Base-by-base conservation (phyloP, 177 flowering plant species). In the Vitis hybrid region DNA sequence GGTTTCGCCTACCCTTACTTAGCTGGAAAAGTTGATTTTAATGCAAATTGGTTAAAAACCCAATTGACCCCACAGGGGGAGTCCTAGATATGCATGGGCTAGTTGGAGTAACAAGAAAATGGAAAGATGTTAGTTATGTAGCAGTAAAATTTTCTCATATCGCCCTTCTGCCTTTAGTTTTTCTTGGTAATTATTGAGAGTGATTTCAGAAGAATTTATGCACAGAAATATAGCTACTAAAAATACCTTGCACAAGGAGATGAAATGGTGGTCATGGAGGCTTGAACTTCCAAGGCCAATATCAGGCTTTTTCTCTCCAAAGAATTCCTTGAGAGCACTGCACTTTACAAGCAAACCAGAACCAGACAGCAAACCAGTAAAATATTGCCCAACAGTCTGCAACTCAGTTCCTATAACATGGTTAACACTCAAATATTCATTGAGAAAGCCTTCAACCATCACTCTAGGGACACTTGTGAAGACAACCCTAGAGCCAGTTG, bases 391-490 rank as follows among this genome's bases (percentile, higher is more conserved):
- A 30, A 65, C 21, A 64, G 71, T 80, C 3, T 83, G 87, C 81
- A 94, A 63, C 73, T 92, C 94, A 24, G 90, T 88, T 52, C 95
- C 98, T 0, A 85, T 48, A 64, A 94, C 95, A 63, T 60, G 69
- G 64, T 89, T 81, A 53, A 83, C 92, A 21, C 61, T 67, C 75
- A 94, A 77, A 71, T 90, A 92, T 50, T 94, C 97, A 76, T 81
- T 87, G 1, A 91, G 78, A 63, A 94, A 92, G 3, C 88, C 75
- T 65, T 92, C 95, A 18, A 94, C 97, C 94, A 91, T 84, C 0
- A 94, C 92, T 69, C 83, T 83, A 10, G 97, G 98, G 11, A 88
- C 76, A 70, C 87, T 84, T 0, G 97, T 91, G 27, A 90, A 68
- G 2, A 91, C 86, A 62, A 83, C 74, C 65, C 57, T 87, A 62